Evolutionary conservation across 495 filamentous ascomycete species (phyloP), one percentile per base, ranked within the genome.

Genomic region (Tirmania nivea): DNA sequence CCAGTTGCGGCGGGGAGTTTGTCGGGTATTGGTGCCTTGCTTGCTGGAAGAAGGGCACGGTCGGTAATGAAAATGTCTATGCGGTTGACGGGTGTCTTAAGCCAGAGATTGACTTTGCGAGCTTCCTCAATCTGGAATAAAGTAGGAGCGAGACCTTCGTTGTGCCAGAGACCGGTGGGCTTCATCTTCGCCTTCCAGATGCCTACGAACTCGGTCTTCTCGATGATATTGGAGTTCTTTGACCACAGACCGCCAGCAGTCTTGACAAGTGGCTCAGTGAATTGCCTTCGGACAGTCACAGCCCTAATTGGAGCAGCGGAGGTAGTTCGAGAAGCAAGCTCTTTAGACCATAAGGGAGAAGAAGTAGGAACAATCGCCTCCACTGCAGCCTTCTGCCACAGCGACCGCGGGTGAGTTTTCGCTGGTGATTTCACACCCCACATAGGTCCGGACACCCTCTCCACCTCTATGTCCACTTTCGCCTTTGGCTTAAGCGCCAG

Each of bases 271-370:
- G 50, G 20, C 14, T 20, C n/a, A 16, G 16, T 49, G 5, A 14
- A 39, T 49, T 60, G 60, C 51, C 59, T 63, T 9, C 52, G 60
- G 36, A 31, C 42, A 9, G 49, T 42, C 10, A 39, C 21, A 36
- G 37, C 21, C 25, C 61, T 52, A 34, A 56, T 53, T 4, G 61
- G 61, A 10, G 42, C 51, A 34, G 61, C 55, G 3, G 37, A 51
- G n/a, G 61, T 63, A 16, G 61, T 63, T 36, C 61, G 49, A 21
- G 52, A 54, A 14, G 61, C 61, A 8, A 51, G 56, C 31, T 55
- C 50, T 16, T 55, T 54, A 12, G 55, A 39, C 61, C 61, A 63
- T 9, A 63, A 55, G 8, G 61, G 53, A 10, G 17, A 51, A 25
- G 49, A 31, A 17, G 57, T 34, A 21, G 14, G 19, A 35, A 35